phyloP scores from a whole-genome alignment of 2,329 filamentous ascomycete species.

The Nannizziopsis arthrosporioides region DNA sequence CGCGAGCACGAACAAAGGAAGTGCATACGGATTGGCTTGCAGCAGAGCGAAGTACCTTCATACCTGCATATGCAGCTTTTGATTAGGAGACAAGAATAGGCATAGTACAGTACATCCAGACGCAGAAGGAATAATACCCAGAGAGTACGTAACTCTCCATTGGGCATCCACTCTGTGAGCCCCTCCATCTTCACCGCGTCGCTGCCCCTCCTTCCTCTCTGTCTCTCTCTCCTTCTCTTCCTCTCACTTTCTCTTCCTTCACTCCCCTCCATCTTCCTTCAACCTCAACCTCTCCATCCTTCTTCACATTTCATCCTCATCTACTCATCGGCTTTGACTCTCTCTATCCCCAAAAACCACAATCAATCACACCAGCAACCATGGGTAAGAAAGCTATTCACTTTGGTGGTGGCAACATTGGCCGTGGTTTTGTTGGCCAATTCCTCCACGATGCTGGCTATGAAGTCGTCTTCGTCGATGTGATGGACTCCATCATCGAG shows the following conservation, averaged over 20 bases:
- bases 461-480: constrained; percentile 92
- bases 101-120: too few species aligned
- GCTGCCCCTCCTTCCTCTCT: constrained; percentile 14
- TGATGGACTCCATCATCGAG: constrained; percentile 72
- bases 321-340: constrained; percentile 14
- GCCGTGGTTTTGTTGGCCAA: constrained; percentile 75
- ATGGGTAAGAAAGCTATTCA: constrained; percentile 57
- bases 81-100: too few species aligned
- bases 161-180: background rate
- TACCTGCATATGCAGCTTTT: too few species aligned
- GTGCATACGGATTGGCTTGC: background rate
- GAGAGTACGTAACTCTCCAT: background rate
- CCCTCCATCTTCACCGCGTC: constrained; percentile 13
- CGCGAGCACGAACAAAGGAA: background rate
- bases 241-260: background rate
- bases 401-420: constrained; percentile 79
- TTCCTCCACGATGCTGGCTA: constrained; percentile 92
- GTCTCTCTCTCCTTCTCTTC: background rate
- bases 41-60: background rate
- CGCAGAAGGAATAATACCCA: too few species aligned
- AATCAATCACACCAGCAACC: constrained; percentile 9
- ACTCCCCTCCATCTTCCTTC: background rate
- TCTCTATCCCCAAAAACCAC: constrained; percentile 5
- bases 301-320: background rate
- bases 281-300: background rate